Evolutionary conservation across 2,329 filamentous ascomycete genomes (phyloP).

Genomic region (Penicillium sp.): DNA sequence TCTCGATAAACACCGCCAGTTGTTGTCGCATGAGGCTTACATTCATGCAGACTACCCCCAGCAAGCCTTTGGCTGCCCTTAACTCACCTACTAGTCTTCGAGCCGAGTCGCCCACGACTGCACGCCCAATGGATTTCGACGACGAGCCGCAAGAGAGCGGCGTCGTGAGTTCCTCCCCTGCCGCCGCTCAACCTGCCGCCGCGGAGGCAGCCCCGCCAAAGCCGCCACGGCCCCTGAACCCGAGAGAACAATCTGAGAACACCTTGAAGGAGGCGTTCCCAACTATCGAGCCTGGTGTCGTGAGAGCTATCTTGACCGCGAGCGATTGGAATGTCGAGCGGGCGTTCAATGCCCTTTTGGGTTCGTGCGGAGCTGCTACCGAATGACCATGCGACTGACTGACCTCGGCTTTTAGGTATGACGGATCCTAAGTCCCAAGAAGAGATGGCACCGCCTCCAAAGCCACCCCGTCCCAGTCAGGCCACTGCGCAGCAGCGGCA

Average conservation of each 20-base stretch:
- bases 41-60: conserved; percentile 34
- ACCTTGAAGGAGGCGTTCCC: conserved; percentile 95
- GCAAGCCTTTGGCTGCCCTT: conserved; percentile 33
- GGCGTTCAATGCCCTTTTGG: conserved; percentile 91
- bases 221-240: conserved; percentile 78
- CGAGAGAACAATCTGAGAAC: conserved; percentile 79
- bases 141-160: conserved; percentile 54
- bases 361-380: conserved; percentile 48
- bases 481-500: conserved; percentile 69
- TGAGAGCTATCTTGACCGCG: conserved; percentile 84
- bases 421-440: conserved; percentile 74
- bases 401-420: conserved; percentile 59
- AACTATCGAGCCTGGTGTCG: conserved; percentile 72
- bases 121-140: conserved; percentile 59
- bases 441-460: conserved; percentile 66
- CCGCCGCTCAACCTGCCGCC: conserved; percentile 30
- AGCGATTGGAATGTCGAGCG: conserved; percentile 87
- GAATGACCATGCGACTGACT: conserved; percentile 3
- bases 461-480: conserved; percentile 73
- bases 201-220: conserved; percentile 65
- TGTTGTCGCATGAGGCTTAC: conserved; percentile 22
- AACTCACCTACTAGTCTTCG: conserved; percentile 34
- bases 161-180: conserved; percentile 27
- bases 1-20: conserved; percentile 7
- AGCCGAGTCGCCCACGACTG: conserved; percentile 57